phyloP scores from a whole-genome alignment of 176 grass and related monocot genomes.

The Thalia dealbata region DNA sequence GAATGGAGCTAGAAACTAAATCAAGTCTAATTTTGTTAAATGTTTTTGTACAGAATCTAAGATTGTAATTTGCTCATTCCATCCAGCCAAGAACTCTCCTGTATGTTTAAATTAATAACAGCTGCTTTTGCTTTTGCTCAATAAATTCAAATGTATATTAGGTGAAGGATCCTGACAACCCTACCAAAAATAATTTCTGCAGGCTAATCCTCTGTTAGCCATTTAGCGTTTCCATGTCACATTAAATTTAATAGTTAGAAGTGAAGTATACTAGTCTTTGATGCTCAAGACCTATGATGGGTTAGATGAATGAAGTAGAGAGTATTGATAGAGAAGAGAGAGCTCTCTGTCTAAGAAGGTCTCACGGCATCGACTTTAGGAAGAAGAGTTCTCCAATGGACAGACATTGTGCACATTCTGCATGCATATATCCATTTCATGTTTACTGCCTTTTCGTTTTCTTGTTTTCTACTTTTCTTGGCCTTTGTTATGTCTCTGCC shows the following conservation, averaged over 20 bases:
- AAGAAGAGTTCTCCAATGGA: neutral
- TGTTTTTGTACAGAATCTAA: too few relatives aligned
- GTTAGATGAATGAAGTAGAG: neutral
- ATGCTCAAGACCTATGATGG: neutral
- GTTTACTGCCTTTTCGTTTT: too few relatives aligned
- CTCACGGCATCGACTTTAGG: neutral
- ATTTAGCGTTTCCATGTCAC: neutral
- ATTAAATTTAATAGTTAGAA: neutral
- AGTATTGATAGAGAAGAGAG: neutral
- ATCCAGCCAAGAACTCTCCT: too few relatives aligned
- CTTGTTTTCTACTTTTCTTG: too few relatives aligned
- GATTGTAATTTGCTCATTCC: too few relatives aligned
- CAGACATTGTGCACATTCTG: too few relatives aligned
- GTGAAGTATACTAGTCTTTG: neutral
- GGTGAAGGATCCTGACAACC: neutral
- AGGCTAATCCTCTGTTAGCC: neutral
- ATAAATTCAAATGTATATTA: neutral
- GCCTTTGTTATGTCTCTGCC: too few relatives aligned
- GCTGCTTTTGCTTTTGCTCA: neutral
- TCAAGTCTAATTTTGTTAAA: too few relatives aligned
- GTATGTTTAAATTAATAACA: too few relatives aligned
- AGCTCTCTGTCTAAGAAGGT: neutral
- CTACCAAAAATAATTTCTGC: neutral
- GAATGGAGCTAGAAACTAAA: too few relatives aligned
- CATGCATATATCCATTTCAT: too few relatives aligned